Base-by-base conservation (phyloP, 768 basidiomycete species). In the Suillus fuscotomentosus region DNA sequence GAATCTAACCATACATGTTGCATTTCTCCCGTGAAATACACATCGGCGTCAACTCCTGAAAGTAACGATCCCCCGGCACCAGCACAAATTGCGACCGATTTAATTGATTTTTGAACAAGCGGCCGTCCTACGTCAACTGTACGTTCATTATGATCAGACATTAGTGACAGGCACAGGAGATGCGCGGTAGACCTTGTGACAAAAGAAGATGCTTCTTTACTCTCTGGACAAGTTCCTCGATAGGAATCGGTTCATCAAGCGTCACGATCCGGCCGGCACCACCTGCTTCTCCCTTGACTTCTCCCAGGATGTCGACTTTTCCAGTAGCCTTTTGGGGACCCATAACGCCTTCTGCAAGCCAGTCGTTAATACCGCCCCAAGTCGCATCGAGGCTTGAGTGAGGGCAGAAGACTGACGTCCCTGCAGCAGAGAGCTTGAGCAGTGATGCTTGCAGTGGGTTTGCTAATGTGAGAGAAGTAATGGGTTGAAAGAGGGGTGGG, bases 11-110 rank as follows among this genome's bases (percentile, higher is more conserved):
- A 60, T 76, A 94, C 93, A 77, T 97, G 95, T 22, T 84, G 75
- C 91, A 96, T 92, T 79, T 98, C 95, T 10, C 97, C 97, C 3
- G 97, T 98, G 70, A 95, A 82, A 75, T 92, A 94, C 31, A 95
- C 85, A 75, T 97, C 95, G 45, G 95, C 95, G 54, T 85, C 77
- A 45, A 86, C 81, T 57, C 86, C 88, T 22, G 81, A 75, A 56
- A 98, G 83, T 74, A 96, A 81, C 51, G 89, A 89, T 2, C 86
- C 91, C 57, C 95, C 96, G 36, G 90, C 89, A 42, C 97, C 97
- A 42, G 95, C 95, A 75, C 96, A 97, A 65, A 98, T 89, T 60
- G 92, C 95, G 63, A 97, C 84, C 36, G 87, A 86, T 63, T 79
- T 77, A 60, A 90, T 70, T 67, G 75, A 69, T 66, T 73, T 70